Conservation (phyloP, 192 early-diverging fungal species). For the Coemansia aciculifera region DNA sequence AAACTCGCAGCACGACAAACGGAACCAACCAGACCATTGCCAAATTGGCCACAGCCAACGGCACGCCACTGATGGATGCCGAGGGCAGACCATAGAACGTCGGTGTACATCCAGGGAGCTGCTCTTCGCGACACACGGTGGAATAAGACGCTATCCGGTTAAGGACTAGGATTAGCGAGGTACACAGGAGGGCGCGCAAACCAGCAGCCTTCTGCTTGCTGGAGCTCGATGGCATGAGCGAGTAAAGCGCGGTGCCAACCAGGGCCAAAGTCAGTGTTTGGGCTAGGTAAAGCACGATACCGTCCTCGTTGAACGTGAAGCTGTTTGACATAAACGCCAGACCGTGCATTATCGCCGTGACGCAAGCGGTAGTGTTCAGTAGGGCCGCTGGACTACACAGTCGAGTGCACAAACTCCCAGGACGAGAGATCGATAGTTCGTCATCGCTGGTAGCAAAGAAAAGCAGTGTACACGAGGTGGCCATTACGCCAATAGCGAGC, state of each 20-base stretch:
- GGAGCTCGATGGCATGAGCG: background rate
- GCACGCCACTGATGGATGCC: conserved; percentile 34
- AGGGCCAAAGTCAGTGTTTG: conserved; percentile 59
- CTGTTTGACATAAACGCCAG: conserved; percentile 83
- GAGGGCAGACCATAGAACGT: conserved; percentile 70
- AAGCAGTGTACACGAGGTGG: conserved; percentile 19
- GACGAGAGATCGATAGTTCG: conserved; percentile 57
- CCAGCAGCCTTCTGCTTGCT: conserved; percentile 26
- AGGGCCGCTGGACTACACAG: conserved; percentile 15
- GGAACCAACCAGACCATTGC: conserved; percentile 43
- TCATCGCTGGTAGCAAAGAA: conserved; percentile 9
- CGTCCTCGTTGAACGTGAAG: conserved; percentile 87
- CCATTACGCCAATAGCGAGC: conserved; percentile 12
- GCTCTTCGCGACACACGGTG: conserved; percentile 89
- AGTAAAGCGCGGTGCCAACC: background rate
- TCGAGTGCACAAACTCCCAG: conserved; percentile 61
- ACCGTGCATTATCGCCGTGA: conserved; percentile 53
- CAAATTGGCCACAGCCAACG: conserved; percentile 27
- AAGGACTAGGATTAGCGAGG: conserved; percentile 59
- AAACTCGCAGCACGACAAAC: conserved; percentile 34
- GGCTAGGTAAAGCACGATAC: conserved; percentile 63
- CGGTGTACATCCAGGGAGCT: conserved; percentile 74
- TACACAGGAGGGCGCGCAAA: conserved; percentile 44
- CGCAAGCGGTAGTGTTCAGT: conserved; percentile 36
- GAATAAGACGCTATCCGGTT: conserved; percentile 59